Base-by-base conservation (phyloP, 2,329 filamentous ascomycete genomes). In the Gnomoniopsis sp. region DNA sequence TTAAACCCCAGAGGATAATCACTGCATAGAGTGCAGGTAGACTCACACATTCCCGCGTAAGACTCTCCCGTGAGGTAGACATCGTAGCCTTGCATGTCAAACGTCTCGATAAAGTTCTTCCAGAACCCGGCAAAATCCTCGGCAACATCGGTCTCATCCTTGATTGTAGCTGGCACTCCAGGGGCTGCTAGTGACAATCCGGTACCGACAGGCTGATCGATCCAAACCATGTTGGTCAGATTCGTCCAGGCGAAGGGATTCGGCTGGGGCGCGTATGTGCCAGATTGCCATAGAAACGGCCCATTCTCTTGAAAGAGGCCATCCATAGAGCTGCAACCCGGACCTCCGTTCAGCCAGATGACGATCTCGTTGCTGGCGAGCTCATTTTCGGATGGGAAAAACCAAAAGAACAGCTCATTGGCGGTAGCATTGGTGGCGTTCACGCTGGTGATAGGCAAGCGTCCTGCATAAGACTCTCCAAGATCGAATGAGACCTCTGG, bases 241-340 rank as follows among this genome's bases (percentile, higher is more conserved):
- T 88, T 88, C 49, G 82, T 82, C 87, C 87, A 91, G 6, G 81
- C 81, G 72, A 87, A 91, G 0, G 81, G 78, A 65, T 90, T 90
- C 36, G 76, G 76, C 0, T 84, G 76, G 0, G 88, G 87, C 2
- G 78, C 76, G 50, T 78, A 79, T 0, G 87, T 91, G 26, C 89
- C 89, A 6, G 82, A 77, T 67, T 87, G 81, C 86, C 86, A 89
- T 3, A 79, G 59, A 66, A 89, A 87, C 0, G 88, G 86, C 0
- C 89, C 88, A 64, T 90, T 91, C 66, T 91, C 88, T 52, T 89
- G 87, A 15, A 92, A 70, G 1, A 91, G 75, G 7, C 87, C 88
- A 63, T 84, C 79, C 11, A 89, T 77, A 2, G 84, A 88, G 50
- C 74, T 75, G 63, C 77, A 82, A n/a, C 78, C 79, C n/a, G 78